Evolutionary conservation across 1,284 basidiomycete genomes (phyloP).

Genomic region (Ceratobasidium sp.): DNA sequence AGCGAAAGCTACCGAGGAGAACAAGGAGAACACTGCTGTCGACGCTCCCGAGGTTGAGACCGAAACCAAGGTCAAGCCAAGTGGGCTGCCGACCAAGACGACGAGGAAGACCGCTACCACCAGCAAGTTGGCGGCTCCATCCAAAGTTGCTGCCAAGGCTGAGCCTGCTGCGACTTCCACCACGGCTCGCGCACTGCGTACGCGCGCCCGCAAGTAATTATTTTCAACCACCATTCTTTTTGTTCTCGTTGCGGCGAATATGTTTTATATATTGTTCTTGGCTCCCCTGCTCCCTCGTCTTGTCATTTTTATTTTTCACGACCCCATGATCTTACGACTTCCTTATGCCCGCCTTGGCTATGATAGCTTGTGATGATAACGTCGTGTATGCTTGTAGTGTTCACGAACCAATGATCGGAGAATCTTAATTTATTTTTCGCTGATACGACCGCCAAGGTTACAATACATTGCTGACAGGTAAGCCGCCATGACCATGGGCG

Average conservation of each 20-base stretch:
- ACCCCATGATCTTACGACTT: conserved; percentile 36
- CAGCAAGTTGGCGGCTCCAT: conserved; percentile 33
- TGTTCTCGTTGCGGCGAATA: conserved; percentile 16
- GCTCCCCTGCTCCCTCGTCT: not conserved
- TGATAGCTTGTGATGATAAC: conserved; percentile 30
- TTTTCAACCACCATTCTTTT: not conserved
- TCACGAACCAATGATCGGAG: conserved; percentile 4
- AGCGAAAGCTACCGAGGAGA: conserved; percentile 36
- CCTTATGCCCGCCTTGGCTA: conserved; percentile 28
- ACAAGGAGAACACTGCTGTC: conserved; percentile 41
- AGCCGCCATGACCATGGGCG: too few species aligned
- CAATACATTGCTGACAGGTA: too few species aligned
- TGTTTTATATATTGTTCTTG: conserved; percentile 19
- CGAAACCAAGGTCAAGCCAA: conserved; percentile 34
- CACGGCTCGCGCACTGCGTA: conserved; percentile 36
- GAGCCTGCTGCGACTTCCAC: conserved; percentile 24
- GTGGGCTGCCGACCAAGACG: conserved; percentile 39
- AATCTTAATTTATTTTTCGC: not conserved
- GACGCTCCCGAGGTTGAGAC: conserved; percentile 28
- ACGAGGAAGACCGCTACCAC: conserved; percentile 17
- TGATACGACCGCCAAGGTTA: not conserved
- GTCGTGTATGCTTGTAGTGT: conserved; percentile 31
- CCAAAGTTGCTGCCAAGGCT: conserved; percentile 16
- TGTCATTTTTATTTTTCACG: conserved; percentile 22
- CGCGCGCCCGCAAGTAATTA: conserved; percentile 42